Evolutionary conservation across 1,139 yeast genomes (phyloP).

Genomic region (Yamadazyma siamensis): DNA sequence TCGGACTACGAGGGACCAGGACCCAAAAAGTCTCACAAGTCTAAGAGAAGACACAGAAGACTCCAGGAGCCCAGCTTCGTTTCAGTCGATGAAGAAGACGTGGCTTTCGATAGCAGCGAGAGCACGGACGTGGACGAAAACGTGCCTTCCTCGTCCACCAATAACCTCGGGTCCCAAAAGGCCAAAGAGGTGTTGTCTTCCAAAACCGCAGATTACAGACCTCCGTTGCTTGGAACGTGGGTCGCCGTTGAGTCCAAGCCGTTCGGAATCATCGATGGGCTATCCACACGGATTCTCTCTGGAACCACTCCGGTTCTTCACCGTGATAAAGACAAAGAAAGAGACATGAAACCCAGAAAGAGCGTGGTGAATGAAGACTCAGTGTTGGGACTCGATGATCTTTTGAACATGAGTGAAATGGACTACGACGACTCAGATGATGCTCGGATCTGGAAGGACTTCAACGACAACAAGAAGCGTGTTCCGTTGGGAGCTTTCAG

Average conservation of each 20-base stretch:
- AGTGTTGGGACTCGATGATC: conserved; percentile 78
- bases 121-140: conserved; percentile 88
- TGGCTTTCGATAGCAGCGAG: conserved; percentile 57
- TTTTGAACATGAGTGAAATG: conserved; percentile 81
- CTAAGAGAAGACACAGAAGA: neutral
- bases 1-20: conserved; percentile 20
- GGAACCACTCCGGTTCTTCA: conserved; percentile 5
- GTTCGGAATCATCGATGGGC: conserved; percentile 90
- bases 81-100: conserved; percentile 11
- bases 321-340: conserved; percentile 5
- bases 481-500: conserved; percentile 89
- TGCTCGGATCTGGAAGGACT: conserved; percentile 50
- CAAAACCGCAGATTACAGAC: conserved; percentile 78
- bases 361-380: conserved; percentile 36
- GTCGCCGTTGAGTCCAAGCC: conserved; percentile 75
- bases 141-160: conserved; percentile 55
- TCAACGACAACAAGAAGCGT: conserved; percentile 50
- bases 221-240: conserved; percentile 94
- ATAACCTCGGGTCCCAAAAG: conserved; percentile 63
- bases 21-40: conserved; percentile 7
- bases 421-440: conserved; percentile 72
- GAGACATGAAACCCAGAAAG: conserved; percentile 22
- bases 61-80: conserved; percentile 1
- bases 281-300: conserved; percentile 73
- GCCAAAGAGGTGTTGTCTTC: conserved; percentile 89